Evolutionary conservation across 2,329 filamentous ascomycete species (phyloP).

Genomic region (Lachnellula occidentalis): DNA sequence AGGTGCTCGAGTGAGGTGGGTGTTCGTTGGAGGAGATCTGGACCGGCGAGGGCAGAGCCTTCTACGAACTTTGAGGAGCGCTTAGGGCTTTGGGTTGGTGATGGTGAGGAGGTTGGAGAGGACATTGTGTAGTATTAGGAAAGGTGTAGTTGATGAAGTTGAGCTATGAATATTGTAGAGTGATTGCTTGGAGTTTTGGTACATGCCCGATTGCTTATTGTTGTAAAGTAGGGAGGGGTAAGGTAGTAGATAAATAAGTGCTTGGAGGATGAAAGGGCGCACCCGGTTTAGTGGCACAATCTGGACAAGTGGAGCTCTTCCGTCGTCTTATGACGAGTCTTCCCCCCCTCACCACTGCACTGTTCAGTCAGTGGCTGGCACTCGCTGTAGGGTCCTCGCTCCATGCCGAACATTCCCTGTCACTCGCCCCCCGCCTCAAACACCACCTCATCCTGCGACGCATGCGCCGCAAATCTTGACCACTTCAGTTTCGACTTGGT

Average conservation of each 20-base stretch:
- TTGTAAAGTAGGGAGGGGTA: no score
- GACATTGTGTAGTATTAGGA: neutral
- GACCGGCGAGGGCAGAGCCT: constrained; percentile 3
- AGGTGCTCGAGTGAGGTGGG: constrained; percentile 9
- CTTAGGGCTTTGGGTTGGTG: neutral
- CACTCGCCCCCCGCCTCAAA: neutral
- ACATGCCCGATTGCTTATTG: no score
- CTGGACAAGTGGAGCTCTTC: neutral
- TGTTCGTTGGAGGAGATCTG: constrained; percentile 8
- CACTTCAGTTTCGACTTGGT: neutral
- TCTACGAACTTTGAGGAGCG: constrained; percentile 12
- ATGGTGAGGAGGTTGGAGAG: neutral
- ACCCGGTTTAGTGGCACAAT: neutral
- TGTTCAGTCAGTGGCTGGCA: neutral
- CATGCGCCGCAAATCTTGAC: neutral
- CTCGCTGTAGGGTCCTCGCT: neutral
- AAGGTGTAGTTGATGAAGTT: neutral
- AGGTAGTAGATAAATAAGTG: no score
- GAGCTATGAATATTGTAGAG: neutral
- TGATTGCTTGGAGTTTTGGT: neutral
- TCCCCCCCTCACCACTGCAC: neutral
- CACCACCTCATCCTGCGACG: constrained; percentile 1
- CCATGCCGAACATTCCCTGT: neutral
- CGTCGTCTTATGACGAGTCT: neutral
- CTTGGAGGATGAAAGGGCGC: neutral